These are phyloP conservation scores for Lactifluus volemus DNA, from an alignment of 768 basidiomycete genomes.

Conservation along the genomic window DNA sequence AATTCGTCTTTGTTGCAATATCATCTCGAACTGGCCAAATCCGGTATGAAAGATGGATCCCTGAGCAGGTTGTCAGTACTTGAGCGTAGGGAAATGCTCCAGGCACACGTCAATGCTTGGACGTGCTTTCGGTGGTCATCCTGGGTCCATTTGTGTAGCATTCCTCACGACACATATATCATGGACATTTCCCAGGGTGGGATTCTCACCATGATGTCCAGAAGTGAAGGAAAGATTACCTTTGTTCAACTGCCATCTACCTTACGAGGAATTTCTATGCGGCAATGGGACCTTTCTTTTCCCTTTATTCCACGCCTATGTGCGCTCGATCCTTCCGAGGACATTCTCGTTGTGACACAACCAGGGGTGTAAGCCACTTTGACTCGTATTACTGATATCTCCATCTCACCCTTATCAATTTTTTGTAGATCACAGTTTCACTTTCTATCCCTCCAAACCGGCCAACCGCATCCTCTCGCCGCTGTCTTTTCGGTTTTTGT, in stretches of 20 bases:
- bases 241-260: not conserved
- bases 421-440: not conserved
- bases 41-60: not conserved
- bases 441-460: slow-evolving; percentile 5
- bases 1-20: slow-evolving; percentile 2
- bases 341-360: slow-evolving; percentile 1
- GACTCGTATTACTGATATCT: not conserved
- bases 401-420: not conserved
- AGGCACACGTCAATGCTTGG: not conserved
- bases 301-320: not conserved
- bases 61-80: not conserved
- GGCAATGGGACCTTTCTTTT: slow-evolving; percentile 2
- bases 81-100: slow-evolving; percentile 2
- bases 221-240: not conserved
- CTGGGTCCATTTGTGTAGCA: not conserved
- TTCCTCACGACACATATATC: not conserved
- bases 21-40: slow-evolving; percentile 1
- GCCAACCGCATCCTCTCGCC: slow-evolving; percentile 4
- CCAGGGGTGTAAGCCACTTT: not conserved
- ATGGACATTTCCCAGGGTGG: not conserved
- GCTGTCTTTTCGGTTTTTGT: not conserved
- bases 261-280: not conserved
- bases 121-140: not conserved
- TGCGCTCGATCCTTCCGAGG: slow-evolving; percentile 3
- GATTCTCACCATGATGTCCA: not conserved